These are phyloP conservation scores for Evernia prunastri DNA, from an alignment of 495 filamentous ascomycete species.

Conservation along the genomic window DNA sequence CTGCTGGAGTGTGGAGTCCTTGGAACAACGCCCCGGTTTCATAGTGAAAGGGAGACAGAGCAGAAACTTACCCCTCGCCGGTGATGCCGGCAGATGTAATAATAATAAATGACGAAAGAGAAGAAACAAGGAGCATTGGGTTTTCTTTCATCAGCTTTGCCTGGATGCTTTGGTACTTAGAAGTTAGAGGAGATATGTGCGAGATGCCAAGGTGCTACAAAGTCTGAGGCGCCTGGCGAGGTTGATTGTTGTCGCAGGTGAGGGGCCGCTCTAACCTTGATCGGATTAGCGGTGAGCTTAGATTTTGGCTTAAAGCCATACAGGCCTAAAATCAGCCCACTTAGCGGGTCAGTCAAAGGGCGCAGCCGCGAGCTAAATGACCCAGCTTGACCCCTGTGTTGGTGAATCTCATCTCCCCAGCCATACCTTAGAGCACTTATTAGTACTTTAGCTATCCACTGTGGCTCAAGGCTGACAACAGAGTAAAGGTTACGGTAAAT, in stretches of 20 bases:
- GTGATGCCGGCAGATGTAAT: no score
- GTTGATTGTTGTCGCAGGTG: not conserved
- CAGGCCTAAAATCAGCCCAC: no score
- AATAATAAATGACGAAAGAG: not conserved
- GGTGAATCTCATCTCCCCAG: not conserved
- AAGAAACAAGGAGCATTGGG: not conserved
- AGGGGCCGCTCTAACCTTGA: not conserved
- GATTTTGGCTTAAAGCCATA: not conserved
- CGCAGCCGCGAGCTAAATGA: not conserved
- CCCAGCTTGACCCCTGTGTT: not conserved
- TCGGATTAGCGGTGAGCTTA: not conserved
- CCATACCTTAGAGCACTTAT: no score
- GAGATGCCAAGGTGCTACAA: no score
- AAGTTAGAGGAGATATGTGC: not conserved
- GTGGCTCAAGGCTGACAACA: not conserved
- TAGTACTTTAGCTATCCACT: no score
- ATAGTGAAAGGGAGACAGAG: not conserved
- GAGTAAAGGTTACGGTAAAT: no score
- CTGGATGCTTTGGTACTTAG: not conserved
- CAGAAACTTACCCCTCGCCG: not conserved
- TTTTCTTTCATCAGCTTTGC: not conserved
- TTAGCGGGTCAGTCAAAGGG: not conserved
- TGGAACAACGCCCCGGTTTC: not conserved
- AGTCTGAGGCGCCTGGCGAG: not conserved
- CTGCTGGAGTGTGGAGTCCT: not conserved